Percentiles rank a stretch among this genome's conserved stretches.
Evolutionary conservation across 768 basidiomycete species (phyloP).

Genomic region (Xanthoconium purpureum): DNA sequence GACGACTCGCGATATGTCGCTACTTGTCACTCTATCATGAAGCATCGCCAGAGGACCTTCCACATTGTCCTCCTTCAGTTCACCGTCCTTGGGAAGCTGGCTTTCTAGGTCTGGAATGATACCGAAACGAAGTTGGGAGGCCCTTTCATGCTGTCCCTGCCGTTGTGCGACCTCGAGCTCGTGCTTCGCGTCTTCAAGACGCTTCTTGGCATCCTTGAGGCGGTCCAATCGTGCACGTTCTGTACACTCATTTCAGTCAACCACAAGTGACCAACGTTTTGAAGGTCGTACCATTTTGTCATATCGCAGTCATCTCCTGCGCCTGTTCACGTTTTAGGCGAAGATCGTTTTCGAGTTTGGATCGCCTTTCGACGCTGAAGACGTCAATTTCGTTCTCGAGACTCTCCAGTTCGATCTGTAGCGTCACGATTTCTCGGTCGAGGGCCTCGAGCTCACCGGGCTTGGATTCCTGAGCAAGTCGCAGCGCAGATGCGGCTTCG

Average conservation of each 20-base stretch:
- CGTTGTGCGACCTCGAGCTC: constrained; percentile 87
- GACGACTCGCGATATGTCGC: constrained; percentile 85
- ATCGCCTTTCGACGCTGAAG: constrained; percentile 72
- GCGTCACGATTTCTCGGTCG: constrained; percentile 78
- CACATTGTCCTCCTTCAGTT: constrained; percentile 42
- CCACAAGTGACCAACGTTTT: neutral
- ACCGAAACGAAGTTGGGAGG: constrained; percentile 78
- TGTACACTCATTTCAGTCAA: constrained; percentile 16
- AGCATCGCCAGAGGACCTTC: constrained; percentile 58
- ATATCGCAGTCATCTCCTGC: constrained; percentile 55
- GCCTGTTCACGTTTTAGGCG: constrained; percentile 61
- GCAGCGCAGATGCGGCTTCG: constrained; percentile 81
- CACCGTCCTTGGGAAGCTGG: constrained; percentile 58
- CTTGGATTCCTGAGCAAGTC: constrained; percentile 85
- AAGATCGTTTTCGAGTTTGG: constrained; percentile 64
- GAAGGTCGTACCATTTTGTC: constrained; percentile 51
- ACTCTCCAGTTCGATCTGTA: constrained; percentile 84
- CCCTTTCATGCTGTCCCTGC: constrained; percentile 81
- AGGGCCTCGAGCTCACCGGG: constrained; percentile 81
- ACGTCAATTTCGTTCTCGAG: constrained; percentile 86
- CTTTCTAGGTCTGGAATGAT: constrained; percentile 79
- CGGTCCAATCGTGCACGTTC: constrained; percentile 68
- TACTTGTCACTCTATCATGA: constrained; percentile 84
- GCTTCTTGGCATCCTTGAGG: constrained; percentile 69
- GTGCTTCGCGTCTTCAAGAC: constrained; percentile 81